phyloP scores from a whole-genome alignment of 2,329 filamentous ascomycete genomes.

The Pseudogymnoascus sp. region DNA sequence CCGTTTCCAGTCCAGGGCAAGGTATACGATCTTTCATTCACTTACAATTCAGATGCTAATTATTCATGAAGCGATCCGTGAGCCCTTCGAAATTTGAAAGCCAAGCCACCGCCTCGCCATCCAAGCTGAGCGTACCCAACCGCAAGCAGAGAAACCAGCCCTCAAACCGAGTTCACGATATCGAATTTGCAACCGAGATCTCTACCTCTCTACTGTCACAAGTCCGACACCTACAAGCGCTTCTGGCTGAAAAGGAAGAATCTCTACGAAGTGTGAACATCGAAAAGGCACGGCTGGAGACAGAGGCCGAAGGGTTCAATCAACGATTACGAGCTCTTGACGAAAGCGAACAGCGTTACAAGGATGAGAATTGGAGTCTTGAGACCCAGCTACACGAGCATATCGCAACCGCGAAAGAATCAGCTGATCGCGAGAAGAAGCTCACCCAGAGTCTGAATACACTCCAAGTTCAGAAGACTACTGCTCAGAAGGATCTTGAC shows the following conservation, averaged over 20 bases:
- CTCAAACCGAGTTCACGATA: slow-evolving; percentile 81
- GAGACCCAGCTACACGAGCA: slow-evolving; percentile 88
- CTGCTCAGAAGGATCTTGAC: slow-evolving; percentile 78
- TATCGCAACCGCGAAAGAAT: slow-evolving; percentile 62
- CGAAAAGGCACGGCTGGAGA: slow-evolving; percentile 72
- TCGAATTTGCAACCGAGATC: slow-evolving; percentile 97
- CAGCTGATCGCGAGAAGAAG: slow-evolving; percentile 74
- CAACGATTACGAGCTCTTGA: slow-evolving; percentile 76
- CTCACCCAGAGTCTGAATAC: slow-evolving; percentile 64
- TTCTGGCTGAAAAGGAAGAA: slow-evolving; percentile 83
- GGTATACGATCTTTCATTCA: slow-evolving; percentile 26
- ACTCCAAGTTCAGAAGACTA: slow-evolving; percentile 65
- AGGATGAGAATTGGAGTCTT: slow-evolving; percentile 97
- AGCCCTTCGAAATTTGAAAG: slow-evolving; percentile 75
- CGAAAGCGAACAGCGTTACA: slow-evolving; percentile 91
- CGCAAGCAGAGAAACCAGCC: slow-evolving; percentile 87
- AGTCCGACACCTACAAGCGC: slow-evolving; percentile 77
- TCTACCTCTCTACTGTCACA: slow-evolving; percentile 91
- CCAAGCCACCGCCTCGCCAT: slow-evolving; percentile 76
- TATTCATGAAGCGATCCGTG: slow-evolving; percentile 49
- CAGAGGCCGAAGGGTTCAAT: slow-evolving; percentile 69
- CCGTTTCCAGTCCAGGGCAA: slow-evolving; percentile 38
- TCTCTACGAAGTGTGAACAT: slow-evolving; percentile 64
- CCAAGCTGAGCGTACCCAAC: slow-evolving; percentile 79
- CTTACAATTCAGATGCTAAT: slow-evolving; percentile 9